A percentile compares a stretch with the other conserved stretches of the same genome.
Evolutionary conservation across 805 yeast species (phyloP).

Genomic region (Barnettozyma populi): DNA sequence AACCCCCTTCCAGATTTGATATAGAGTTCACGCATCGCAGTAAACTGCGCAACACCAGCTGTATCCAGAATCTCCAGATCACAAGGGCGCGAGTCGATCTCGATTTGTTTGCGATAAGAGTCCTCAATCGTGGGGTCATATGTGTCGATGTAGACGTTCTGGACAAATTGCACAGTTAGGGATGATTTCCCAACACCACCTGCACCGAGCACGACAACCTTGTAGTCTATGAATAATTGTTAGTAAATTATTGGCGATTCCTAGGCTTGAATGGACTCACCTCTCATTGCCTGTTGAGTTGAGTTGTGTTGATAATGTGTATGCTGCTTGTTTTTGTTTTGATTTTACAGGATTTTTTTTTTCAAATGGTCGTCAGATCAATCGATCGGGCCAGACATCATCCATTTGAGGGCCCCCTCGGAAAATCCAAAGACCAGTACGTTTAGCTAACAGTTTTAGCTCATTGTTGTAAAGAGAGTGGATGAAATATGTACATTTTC

Average conservation of each 20-base stretch:
- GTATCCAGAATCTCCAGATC: constrained; percentile 87
- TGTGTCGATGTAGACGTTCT: constrained; percentile 81
- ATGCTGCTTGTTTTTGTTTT: not conserved
- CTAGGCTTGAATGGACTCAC: constrained; percentile 3
- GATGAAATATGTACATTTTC: not conserved
- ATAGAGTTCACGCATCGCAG: constrained; percentile 89
- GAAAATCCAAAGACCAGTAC: too few species aligned
- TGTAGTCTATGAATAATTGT: constrained; percentile 50
- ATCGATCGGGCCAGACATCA: too few species aligned
- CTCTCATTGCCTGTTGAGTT: constrained; percentile 11
- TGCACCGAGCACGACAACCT: constrained; percentile 88
- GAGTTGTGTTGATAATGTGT: not conserved
- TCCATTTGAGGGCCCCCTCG: too few species aligned
- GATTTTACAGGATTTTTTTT: not conserved
- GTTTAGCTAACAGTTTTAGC: too few species aligned
- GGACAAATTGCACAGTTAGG: constrained; percentile 86
- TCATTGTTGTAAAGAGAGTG: too few species aligned
- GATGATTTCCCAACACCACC: constrained; percentile 98
- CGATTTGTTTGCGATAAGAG: constrained; percentile 83
- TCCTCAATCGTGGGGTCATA: constrained; percentile 98
- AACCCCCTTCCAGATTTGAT: constrained; percentile 90
- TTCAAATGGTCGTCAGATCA: not conserved
- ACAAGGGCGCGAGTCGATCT: constrained; percentile 82
- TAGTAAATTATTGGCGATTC: constrained; percentile 1
- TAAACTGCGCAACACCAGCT: constrained; percentile 92